Percentiles rank a stretch among this genome's conserved stretches.
These are phyloP conservation scores for Curvularia verruculosa DNA, from an alignment of 2,329 filamentous ascomycete species.

Conservation along the genomic window DNA sequence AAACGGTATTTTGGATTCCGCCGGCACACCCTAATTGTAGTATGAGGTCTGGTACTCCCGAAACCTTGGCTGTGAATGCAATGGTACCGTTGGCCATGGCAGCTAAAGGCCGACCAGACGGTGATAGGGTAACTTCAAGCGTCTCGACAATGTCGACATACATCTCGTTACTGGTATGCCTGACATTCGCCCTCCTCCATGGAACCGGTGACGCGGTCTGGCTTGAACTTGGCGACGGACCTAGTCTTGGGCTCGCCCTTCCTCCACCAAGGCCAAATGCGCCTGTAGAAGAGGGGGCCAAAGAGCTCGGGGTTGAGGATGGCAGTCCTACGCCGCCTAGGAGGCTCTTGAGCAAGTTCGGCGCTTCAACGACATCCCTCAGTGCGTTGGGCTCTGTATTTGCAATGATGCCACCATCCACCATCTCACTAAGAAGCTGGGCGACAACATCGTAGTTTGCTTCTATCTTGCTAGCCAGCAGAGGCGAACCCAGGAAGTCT, in stretches of 20 bases:
- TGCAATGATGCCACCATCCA: conserved; percentile 85
- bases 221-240: conserved; percentile 27
- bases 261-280: conserved; percentile 16
- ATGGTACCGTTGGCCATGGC: conserved; percentile 92
- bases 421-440: conserved; percentile 93
- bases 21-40: conserved; percentile 76
- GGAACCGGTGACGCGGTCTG: conserved; percentile 66
- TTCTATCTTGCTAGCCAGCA: conserved; percentile 86
- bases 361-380: conserved; percentile 88
- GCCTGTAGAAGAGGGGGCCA: conserved; percentile 26
- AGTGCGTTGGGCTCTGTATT: conserved; percentile 94
- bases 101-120: conserved; percentile 83
- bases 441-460: conserved; percentile 90
- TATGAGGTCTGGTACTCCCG: conserved; percentile 88
- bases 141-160: conserved; percentile 96
- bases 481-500: conserved; percentile 87
- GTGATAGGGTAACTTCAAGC: conserved; percentile 83
- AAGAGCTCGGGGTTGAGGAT: conserved; percentile 48
- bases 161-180: conserved; percentile 95
- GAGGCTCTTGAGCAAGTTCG: conserved; percentile 86
- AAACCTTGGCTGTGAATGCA: conserved; percentile 93
- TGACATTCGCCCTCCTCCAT: conserved; percentile 89
- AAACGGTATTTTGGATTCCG: conserved; percentile 75
- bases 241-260: conserved; percentile 32
- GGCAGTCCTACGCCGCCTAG: conserved; percentile 86